Base-by-base conservation (phyloP, 805 yeast species). In the Nadsonia fulvescens region DNA sequence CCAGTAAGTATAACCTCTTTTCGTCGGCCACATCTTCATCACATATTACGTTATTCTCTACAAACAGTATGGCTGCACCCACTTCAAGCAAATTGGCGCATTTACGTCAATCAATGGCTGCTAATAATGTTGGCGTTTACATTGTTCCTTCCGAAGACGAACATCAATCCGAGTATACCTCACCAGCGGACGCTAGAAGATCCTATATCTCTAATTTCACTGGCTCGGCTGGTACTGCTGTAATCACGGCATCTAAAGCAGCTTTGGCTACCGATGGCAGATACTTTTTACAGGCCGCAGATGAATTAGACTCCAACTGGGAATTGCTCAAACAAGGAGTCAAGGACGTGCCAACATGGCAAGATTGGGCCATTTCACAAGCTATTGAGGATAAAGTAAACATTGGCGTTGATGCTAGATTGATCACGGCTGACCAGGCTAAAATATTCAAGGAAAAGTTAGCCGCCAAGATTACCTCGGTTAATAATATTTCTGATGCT, bases 251-350 rank as follows among this genome's bases (percentile, higher is more conserved):
- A 22, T 58, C 59, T 28, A 64, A 67, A 24, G 91, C 93, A 8
- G 77, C 75, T 0, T 53, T 89, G 26, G 70, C 92, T 6, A 89
- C 98, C 0, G 98, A 89, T 50, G 96, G 96, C 2, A 61, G 98
- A 37, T 89, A 89, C 53, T 89, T 81, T 48, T 56, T 78, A 32
- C 98, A 89, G 52, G 96, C 96, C 1, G 67, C 63, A 12, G 66
- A 72, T 31, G 89, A 89, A 51, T 55, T 89, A 29, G 91, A 79
- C 45, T 42, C 50, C 19, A 69, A 70, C 42, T 89, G 96, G 96
- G 49, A 53, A 2, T 51, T 89, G 23, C 58, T 89, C 32, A 82
- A 75, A 43, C 91, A 74, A 46, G 93, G 93, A 4, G 54, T 60
- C 18, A 59, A 63, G n/a, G 76, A 71, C 16, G 63, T 63, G 19